Conservation (phyloP, 148 eudicot genomes). For the Oxyria digyna region DNA sequence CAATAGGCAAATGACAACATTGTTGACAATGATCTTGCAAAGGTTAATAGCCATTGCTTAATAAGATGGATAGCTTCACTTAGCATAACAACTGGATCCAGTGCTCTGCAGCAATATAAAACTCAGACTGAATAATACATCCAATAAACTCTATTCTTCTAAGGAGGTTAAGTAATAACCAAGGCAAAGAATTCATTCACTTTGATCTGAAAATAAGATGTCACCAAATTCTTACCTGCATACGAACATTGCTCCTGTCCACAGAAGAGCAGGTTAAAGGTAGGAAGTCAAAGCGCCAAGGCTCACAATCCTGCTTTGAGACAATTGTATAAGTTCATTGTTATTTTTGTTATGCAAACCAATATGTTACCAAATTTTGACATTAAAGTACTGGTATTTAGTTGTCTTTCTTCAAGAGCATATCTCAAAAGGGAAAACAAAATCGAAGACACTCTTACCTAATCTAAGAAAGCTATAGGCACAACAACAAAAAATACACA, state of each 20-base stretch:
- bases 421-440: no score
- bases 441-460: neutral
- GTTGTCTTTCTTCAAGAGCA: conserved; percentile 24
- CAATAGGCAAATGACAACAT: conserved; percentile 77
- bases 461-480: neutral
- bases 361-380: conserved; percentile 27
- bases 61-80: conserved; percentile 70
- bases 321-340: conserved; percentile 51
- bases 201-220: neutral
- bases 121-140: neutral
- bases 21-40: conserved; percentile 80
- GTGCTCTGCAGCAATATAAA: conserved; percentile 34
- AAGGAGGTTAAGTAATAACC: neutral
- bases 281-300: conserved; percentile 72
- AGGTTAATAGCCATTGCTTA: conserved; percentile 63
- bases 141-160: neutral
- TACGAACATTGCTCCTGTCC: conserved; percentile 69
- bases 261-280: conserved; percentile 73
- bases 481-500: neutral
- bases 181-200: neutral
- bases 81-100: conserved; percentile 72
- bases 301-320: conserved; percentile 91
- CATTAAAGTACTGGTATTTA: conserved; percentile 44
- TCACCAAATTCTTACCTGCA: conserved; percentile 51
- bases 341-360: conserved; percentile 17